Base-by-base conservation (phyloP, 2,329 filamentous ascomycete species). In the Xylaria sp. region DNA sequence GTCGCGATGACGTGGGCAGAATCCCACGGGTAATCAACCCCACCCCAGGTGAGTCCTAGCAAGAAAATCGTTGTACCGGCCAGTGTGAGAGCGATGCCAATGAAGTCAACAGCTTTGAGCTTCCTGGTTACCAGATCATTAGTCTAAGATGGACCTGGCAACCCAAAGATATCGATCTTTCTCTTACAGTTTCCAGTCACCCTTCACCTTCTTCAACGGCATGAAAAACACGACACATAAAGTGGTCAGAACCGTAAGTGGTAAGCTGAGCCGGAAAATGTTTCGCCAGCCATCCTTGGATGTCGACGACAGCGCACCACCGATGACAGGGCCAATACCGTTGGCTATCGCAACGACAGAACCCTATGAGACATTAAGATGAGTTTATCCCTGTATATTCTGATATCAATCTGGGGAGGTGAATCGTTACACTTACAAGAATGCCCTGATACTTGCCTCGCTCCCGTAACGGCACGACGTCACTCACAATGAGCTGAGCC, bases 201-300 rank as follows among this genome's bases (percentile, higher is more conserved):
- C 84, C 17, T 82, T 74, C 0, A 86, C 83, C 51, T 80, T 83
- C 45, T 83, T 83, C 42, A 87, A 67, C 0, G 84, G 84, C 84
- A 87, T 86, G 67, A 85, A 82, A 67, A 84, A 84, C 0, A 85
- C 57, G 11, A 85, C 81, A 31, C 77, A 78, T 0, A 77, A 43
- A 0, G 81, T 83, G 0, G 81, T 80, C 0, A 86, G 60, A 0
- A 78, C 75, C 0, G 83, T 84, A 21, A 87, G 71, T 0, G 83
- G 84, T 5, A 87, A 69, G 45, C 85, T 86, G 28, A 87, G 70
- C 5, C 82, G 78, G 63, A 84, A 84, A 54, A 84, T 84, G 81
- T 83, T 84, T 28, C 82, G 76, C 79, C 82, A 84, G 2, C 80
- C 82, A 38, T 82, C 78, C 3, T 70, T 55, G n/a, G n/a, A n/a